Evolutionary conservation across 176 grass and related monocot genomes (phyloP).

Genomic region (Zea luxurians): DNA sequence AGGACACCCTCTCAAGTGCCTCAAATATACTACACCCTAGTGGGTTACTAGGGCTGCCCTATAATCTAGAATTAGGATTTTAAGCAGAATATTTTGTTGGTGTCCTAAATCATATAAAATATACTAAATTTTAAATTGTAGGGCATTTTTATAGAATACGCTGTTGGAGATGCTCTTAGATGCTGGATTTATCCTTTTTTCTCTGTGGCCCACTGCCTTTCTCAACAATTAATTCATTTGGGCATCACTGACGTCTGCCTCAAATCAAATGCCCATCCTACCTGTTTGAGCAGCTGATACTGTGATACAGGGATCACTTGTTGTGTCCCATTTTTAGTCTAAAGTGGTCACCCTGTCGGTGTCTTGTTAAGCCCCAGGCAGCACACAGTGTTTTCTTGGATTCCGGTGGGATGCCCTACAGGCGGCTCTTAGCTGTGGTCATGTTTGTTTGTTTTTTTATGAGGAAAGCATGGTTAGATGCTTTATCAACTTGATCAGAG

Average conservation of each 20-base stretch:
- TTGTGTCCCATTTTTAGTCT: background rate
- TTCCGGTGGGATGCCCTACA: conserved; percentile 42
- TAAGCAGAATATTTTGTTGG: too few relatives aligned
- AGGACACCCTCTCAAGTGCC: too few relatives aligned
- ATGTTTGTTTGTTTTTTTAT: background rate
- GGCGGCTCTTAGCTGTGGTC: conserved; percentile 39
- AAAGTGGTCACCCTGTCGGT: background rate
- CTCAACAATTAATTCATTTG: background rate
- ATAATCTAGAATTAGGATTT: too few relatives aligned
- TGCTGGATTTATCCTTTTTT: background rate
- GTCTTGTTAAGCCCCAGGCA: conserved; percentile 15
- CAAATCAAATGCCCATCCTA: background rate
- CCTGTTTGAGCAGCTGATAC: conserved; percentile 8
- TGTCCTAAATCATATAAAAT: too few relatives aligned
- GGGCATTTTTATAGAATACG: too few relatives aligned
- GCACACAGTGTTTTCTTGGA: conserved; percentile 27
- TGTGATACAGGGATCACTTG: background rate
- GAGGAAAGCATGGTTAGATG: conserved; percentile 11
- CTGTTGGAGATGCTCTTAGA: too few relatives aligned
- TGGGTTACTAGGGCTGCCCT: too few relatives aligned
- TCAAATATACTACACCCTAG: too few relatives aligned
- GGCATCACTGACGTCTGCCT: background rate
- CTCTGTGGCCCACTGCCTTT: background rate
- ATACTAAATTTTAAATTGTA: too few relatives aligned
- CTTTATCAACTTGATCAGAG: conserved; percentile 44